Percentiles rank a stretch among this genome's conserved stretches.
phyloP scores from a whole-genome alignment of 2,329 filamentous ascomycete species.

The Canariomyces notabilis region DNA sequence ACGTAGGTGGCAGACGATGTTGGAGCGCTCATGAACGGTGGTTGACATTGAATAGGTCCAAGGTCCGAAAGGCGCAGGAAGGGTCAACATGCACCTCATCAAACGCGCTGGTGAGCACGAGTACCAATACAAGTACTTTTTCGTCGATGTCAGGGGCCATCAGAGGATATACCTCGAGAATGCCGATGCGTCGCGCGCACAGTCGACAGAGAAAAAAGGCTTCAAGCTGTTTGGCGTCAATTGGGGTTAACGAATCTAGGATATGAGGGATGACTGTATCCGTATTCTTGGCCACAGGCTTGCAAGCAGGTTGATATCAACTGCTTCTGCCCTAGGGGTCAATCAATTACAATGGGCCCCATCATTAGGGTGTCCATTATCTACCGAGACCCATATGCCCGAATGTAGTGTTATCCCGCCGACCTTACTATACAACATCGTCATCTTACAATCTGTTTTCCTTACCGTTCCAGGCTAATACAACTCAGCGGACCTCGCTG shows the following conservation, averaged over 20 bases:
- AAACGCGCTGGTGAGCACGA: slow-evolving; percentile 59
- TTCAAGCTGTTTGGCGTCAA: slow-evolving; percentile 59
- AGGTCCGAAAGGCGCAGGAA: slow-evolving; percentile 67
- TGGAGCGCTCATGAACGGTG: not conserved
- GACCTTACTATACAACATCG: not conserved
- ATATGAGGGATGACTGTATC: too few relatives aligned
- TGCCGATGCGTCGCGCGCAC: slow-evolving; percentile 37
- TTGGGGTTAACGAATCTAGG: slow-evolving; percentile 41
- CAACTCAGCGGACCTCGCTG: not conserved
- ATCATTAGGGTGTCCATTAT: not conserved
- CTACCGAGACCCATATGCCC: not conserved
- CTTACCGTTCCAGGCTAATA: not conserved
- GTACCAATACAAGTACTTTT: slow-evolving; percentile 75
- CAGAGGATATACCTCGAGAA: slow-evolving; percentile 62
- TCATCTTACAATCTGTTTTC: not conserved
- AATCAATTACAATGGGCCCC: too few relatives aligned
- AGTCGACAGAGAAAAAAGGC: slow-evolving; percentile 36
- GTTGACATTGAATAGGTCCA: slow-evolving; percentile 55
- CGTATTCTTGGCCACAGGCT: too few relatives aligned
- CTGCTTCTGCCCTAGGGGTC: too few relatives aligned
- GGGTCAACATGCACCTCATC: slow-evolving; percentile 73
- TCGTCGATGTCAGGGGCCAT: slow-evolving; percentile 71
- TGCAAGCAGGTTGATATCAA: too few relatives aligned
- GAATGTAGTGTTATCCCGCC: not conserved
- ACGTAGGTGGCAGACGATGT: slow-evolving; percentile 49